Base-by-base conservation (phyloP, 2,329 filamentous ascomycete genomes). In the Sporothrix humicola region DNA sequence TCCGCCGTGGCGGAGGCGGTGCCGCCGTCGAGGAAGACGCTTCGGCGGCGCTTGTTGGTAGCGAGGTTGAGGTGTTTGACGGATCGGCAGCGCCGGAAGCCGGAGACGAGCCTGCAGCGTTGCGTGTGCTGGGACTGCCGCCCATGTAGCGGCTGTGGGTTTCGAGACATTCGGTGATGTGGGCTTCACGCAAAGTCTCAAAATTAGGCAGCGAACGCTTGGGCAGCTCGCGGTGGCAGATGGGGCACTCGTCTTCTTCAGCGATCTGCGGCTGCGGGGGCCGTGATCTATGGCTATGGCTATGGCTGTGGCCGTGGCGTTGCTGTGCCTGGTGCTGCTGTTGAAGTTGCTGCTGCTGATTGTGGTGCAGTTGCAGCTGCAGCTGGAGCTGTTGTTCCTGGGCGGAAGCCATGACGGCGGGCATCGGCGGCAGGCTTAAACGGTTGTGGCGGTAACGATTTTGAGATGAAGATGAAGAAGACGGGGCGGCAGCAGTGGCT, bases 191-290 rank as follows among this genome's bases (percentile, higher is more conserved):
- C 13, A 87, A 82, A 2, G 80, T 76, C 77, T 91, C 88, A 73
- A 83, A 88, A 75, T 90, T 85, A 1, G 85, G 80, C 1, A 90
- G 82, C 4, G 80, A 80, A 20, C 84, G 83, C 1, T 88, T 86
- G 0, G 92, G 92, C 3, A 94, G 85, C 81, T 94, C 91, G 52
- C 85, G 82, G 78, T 93, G 92, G 77, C 93, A 95, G 61, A 95
- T 87, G 0, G 92, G 92, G 75, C 93, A 95, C 78, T 93, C 91
- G 79, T 95, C 92, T 79, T 94, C 92, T 79, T 95, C 93, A 6
- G 86, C 84, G 78, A 88, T 85, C 73, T 87, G 69, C 5, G 54
- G 73, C 26, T 23, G 63, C 1, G 23, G 69, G 9, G 66, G 23
- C 15, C 20, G 65, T 17, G 58, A 10, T 5, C 59, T 63, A 58